Conservation (phyloP, 139 green algal species). For the Chlamydomonas applanata region DNA sequence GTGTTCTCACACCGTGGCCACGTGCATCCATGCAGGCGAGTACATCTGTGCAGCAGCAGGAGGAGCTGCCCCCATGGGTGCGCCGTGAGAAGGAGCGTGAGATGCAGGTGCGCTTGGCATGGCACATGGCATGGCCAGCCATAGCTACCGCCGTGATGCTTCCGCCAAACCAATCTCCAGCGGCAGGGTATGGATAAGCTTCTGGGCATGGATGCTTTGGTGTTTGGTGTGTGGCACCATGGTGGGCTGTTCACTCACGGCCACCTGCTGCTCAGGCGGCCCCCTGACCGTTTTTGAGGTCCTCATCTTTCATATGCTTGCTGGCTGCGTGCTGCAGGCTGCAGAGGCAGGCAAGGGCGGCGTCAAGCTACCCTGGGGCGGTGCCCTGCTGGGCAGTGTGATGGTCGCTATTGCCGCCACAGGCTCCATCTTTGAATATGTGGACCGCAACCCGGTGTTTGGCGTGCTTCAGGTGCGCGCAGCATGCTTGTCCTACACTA, state of each 20-base stretch:
- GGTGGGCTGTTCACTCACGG: background rate
- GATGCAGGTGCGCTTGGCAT: slow-evolving; percentile 50
- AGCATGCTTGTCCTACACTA: no score
- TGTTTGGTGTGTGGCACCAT: background rate
- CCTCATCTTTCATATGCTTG: background rate
- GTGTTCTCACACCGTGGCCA: background rate
- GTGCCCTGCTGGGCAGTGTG: slow-evolving; percentile 71
- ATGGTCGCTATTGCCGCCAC: slow-evolving; percentile 82
- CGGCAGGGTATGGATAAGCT: background rate
- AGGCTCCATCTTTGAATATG: slow-evolving; percentile 64
- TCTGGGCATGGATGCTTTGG: background rate
- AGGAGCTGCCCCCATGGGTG: slow-evolving; percentile 74
- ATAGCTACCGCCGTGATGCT: no score
- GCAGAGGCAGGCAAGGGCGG: slow-evolving; percentile 5
- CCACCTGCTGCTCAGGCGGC: background rate
- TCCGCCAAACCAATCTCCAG: no score
- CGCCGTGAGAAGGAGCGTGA: slow-evolving; percentile 71
- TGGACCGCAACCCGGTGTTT: slow-evolving; percentile 58
- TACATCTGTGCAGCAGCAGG: slow-evolving; percentile 19
- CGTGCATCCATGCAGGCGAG: no score
- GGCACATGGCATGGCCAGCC: background rate
- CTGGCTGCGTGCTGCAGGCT: slow-evolving; percentile 3
- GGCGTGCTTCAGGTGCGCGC: slow-evolving; percentile 47
- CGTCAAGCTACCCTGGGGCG: slow-evolving; percentile 63
- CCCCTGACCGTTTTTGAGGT: background rate